A percentile compares a stretch with the other conserved stretches of the same genome.
Conservation (phyloP, 768 basidiomycete species). For the Pleurotus tuber-regium region DNA sequence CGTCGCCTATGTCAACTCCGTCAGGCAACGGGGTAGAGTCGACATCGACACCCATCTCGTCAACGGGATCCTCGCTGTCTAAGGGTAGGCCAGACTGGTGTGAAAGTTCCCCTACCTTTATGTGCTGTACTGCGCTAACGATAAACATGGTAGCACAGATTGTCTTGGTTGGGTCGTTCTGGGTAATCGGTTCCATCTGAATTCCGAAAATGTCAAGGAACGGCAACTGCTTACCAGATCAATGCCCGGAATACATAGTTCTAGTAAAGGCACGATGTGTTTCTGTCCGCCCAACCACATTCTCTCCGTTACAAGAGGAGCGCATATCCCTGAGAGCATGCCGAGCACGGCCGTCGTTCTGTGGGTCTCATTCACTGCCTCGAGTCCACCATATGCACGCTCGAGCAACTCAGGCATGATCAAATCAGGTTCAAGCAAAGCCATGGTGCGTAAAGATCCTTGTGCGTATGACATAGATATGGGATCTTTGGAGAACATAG, state of each 20-base stretch:
- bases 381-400: conserved; percentile 87
- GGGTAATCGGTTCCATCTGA: conserved; percentile 7
- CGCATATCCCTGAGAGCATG: conserved; percentile 73
- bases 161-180: conserved; percentile 84
- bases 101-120: conserved; percentile 77
- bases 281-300: conserved; percentile 87
- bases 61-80: conserved; percentile 49
- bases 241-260: conserved; percentile 88
- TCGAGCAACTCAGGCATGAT: conserved; percentile 92
- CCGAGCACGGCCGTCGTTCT: conserved; percentile 89
- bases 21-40: conserved; percentile 48
- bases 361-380: conserved; percentile 93
- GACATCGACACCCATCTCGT: conserved; percentile 52
- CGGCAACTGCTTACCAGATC: conserved; percentile 62
- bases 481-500: conserved; percentile 89
- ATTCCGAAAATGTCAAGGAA: not conserved
- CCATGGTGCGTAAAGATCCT: conserved; percentile 72
- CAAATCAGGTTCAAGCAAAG: conserved; percentile 76
- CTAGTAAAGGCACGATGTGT: conserved; percentile 83
- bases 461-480: conserved; percentile 81
- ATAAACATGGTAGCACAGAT: conserved; percentile 81
- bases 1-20: conserved; percentile 41
- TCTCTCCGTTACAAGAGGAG: conserved; percentile 73
- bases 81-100: conserved; percentile 55
- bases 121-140: conserved; percentile 65